Base-by-base conservation (phyloP, 2,329 filamentous ascomycete species). In the Fusarium sp. region DNA sequence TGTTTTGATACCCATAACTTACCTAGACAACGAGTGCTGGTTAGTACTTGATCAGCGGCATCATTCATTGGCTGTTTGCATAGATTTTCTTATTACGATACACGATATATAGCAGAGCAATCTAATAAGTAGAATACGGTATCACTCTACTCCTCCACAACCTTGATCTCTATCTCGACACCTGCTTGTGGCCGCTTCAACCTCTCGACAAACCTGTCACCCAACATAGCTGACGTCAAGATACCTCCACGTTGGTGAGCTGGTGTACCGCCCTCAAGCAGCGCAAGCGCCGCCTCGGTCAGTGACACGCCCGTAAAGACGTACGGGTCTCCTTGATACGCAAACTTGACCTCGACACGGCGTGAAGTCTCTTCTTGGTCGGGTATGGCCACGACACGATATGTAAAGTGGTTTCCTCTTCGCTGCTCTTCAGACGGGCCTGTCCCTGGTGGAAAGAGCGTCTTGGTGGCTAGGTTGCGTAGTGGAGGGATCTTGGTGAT, bases 1-100 rank as follows among this genome's bases (percentile, higher is more conserved):
- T 58, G 69, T 74, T 69, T 69, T 71, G 74, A 79, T 79, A 79
- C 76, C 77, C 77, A 64, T 62, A 71, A 54, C 50, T 1, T 20
- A 54, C 50, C 27, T 54, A 70, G 71, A 77, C 66, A 70, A 69
- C 57, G 20, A 66, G 71, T 52, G 56, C 58, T 52, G 61, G 68
- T 60, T 70, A 29, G 47, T 35, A 52, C 58, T 73, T 60, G 45
- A 27, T 38, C 38, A 27, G 33, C 47, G 38, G 40, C 40, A 47
- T 57, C 64, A n/a, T 27, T 68, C 62, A 38, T 52, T 42, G 29
- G 40, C 31, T 54, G 18, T 20, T 31, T 63, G 38, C 25, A 57
- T 69, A 74, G 63, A 74, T 65, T 47, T 40, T 60, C 54, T 56
- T 56, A 36, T 57, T 50, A 64, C 20, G 66, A 68, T 67, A 75